Conservation (phyloP, 495 filamentous ascomycete species). For the Aspergillus carlsbadensis region DNA sequence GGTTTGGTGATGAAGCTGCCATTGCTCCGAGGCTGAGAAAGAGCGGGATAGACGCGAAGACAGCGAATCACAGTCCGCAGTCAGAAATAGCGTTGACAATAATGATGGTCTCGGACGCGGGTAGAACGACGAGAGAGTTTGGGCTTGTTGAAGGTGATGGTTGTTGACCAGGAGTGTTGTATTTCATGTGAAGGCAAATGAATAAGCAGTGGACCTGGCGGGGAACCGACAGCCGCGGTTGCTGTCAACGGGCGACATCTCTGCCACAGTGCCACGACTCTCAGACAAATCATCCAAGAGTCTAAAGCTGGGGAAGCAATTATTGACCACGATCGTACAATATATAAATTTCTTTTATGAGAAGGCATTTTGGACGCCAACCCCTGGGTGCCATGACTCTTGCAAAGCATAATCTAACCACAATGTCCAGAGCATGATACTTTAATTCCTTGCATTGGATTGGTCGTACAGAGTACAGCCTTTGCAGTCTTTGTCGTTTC, state of each 20-base stretch:
- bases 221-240: conserved; percentile 13
- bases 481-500: background rate
- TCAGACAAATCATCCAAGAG: too few relatives aligned
- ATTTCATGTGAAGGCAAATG: conserved; percentile 11
- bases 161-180: background rate
- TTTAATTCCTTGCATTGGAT: background rate
- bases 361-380: too few relatives aligned
- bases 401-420: background rate
- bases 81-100: background rate
- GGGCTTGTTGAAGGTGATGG: background rate
- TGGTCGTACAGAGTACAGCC: background rate
- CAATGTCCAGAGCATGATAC: too few relatives aligned
- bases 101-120: background rate
- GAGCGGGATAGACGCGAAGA: background rate
- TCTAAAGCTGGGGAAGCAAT: background rate
- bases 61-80: background rate
- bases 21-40: conserved; percentile 9
- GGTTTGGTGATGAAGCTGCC: conserved; percentile 17
- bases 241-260: background rate
- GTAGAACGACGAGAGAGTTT: background rate
- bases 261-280: too few relatives aligned
- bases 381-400: background rate
- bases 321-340: too few relatives aligned
- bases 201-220: conserved; percentile 8
- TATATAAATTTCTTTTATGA: too few relatives aligned